Conservation (phyloP, 2,329 filamentous ascomycete genomes). For the Drechslerella dactyloides region DNA sequence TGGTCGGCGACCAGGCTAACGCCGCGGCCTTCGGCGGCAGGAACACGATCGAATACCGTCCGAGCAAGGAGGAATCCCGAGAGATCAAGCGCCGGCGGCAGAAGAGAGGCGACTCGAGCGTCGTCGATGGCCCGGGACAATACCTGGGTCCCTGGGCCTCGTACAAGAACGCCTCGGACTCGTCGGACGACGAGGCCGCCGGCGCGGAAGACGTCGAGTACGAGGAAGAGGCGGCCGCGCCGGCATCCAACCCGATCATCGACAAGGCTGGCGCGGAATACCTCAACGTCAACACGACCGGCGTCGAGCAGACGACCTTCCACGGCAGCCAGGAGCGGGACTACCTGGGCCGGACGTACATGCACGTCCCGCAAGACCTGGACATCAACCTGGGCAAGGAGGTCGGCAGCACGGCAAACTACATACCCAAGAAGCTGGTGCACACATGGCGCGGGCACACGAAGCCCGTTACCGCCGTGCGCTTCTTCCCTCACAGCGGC, state of each 20-base stretch:
- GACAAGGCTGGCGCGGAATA: constrained; percentile 64
- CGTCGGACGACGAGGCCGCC: constrained; percentile 70
- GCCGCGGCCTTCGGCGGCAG: constrained; percentile 59
- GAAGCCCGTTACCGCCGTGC: constrained; percentile 84
- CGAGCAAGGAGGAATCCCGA: constrained; percentile 74
- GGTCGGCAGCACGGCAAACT: constrained; percentile 80
- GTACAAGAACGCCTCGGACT: constrained; percentile 74
- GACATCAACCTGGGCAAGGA: constrained; percentile 86
- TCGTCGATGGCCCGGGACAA: constrained; percentile 83
- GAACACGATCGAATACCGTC: constrained; percentile 64
- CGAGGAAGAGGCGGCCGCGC: constrained; percentile 73
- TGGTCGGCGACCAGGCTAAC: constrained; percentile 53
- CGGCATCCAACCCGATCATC: constrained; percentile 62
- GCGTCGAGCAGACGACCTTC: constrained; percentile 83
- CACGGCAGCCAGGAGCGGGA: constrained; percentile 83
- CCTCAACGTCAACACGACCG: constrained; percentile 57
- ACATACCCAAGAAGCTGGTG: constrained; percentile 89
- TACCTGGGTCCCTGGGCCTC: constrained; percentile 96
- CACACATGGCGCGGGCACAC: constrained; percentile 85
- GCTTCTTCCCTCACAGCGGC: constrained; percentile 86
- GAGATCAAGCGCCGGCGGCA: constrained; percentile 76
- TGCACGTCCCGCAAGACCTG: constrained; percentile 93
- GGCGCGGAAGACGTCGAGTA: constrained; percentile 77
- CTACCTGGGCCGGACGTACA: constrained; percentile 94
- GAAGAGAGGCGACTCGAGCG: constrained; percentile 79